These are phyloP conservation scores for Zymoseptoria crescenta DNA, from an alignment of 2,329 filamentous ascomycete species.

Conservation along the genomic window DNA sequence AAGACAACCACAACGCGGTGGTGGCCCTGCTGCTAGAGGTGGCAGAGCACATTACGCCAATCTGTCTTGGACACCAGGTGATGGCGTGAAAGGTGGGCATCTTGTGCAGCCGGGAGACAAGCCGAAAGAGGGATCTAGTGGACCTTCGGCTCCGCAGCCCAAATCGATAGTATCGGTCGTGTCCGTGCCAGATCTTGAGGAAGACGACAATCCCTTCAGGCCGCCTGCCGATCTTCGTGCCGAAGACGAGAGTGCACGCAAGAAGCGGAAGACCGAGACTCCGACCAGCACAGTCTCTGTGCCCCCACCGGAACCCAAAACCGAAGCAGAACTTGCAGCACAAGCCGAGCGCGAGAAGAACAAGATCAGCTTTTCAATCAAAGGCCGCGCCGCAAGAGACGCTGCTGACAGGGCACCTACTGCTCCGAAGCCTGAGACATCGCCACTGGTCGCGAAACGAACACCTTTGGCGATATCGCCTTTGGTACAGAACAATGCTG, in stretches of 20 bases:
- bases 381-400: slow-evolving; percentile 55
- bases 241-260: slow-evolving; percentile 50
- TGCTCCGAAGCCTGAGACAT: slow-evolving; percentile 21
- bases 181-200: slow-evolving; percentile 33
- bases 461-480: slow-evolving; percentile 22
- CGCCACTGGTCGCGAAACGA: slow-evolving; percentile 45
- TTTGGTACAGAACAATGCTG: slow-evolving; percentile 17
- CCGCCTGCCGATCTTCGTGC: slow-evolving; percentile 57
- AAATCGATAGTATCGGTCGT: slow-evolving; percentile 19
- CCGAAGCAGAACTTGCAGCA: slow-evolving; percentile 35
- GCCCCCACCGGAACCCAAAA: slow-evolving; percentile 6
- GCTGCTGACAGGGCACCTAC: slow-evolving; percentile 26
- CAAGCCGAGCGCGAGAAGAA: slow-evolving; percentile 25
- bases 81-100: slow-evolving; percentile 47
- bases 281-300: slow-evolving; percentile 3
- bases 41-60: slow-evolving; percentile 56
- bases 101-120: slow-evolving; percentile 29
- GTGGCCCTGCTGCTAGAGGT: slow-evolving; percentile 38
- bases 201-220: slow-evolving; percentile 54
- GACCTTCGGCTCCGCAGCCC: slow-evolving; percentile 26
- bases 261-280: slow-evolving; percentile 19
- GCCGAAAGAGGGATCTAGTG: slow-evolving; percentile 22
- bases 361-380: slow-evolving; percentile 92
- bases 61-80: slow-evolving; percentile 61
- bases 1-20: slow-evolving; percentile 23